Evolutionary conservation across 2,329 filamentous ascomycete genomes (phyloP).

Genomic region (Davidsoniella eucalypti): DNA sequence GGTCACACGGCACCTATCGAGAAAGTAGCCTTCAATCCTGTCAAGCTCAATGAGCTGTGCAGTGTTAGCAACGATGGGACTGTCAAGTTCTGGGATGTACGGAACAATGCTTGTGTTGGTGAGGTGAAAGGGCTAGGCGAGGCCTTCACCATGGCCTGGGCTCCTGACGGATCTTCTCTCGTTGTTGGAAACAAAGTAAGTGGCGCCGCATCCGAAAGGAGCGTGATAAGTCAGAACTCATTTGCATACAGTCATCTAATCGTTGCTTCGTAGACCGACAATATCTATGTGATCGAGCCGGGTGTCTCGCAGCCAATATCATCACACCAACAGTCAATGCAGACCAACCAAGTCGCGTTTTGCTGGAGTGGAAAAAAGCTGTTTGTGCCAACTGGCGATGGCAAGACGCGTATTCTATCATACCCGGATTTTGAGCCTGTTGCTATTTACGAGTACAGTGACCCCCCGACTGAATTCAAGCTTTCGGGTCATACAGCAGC

Average conservation of each 20-base stretch:
- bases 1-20: constrained; percentile 51
- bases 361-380: constrained; percentile 56
- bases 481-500: constrained; percentile 59
- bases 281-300: constrained; percentile 45
- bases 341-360: constrained; percentile 59
- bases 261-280: constrained; percentile 33
- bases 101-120: constrained; percentile 53
- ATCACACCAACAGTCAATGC: constrained; percentile 41
- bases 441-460: constrained; percentile 30
- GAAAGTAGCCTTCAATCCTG: constrained; percentile 62
- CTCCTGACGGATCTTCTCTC: constrained; percentile 51
- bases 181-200: constrained; percentile 58
- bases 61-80: constrained; percentile 59
- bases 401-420: constrained; percentile 51
- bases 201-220: neutral
- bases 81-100: constrained; percentile 66
- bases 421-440: constrained; percentile 47
- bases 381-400: constrained; percentile 55
- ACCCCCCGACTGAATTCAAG: constrained; percentile 34
- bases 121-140: constrained; percentile 50
- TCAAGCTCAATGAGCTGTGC: constrained; percentile 60
- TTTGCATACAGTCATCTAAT: too few relatives aligned
- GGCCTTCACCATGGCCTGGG: constrained; percentile 58
- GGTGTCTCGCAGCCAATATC: constrained; percentile 37
- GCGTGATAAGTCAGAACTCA: too few relatives aligned